phyloP scores from a whole-genome alignment of 83 land plant species.

The Isoetes engelmannii region DNA sequence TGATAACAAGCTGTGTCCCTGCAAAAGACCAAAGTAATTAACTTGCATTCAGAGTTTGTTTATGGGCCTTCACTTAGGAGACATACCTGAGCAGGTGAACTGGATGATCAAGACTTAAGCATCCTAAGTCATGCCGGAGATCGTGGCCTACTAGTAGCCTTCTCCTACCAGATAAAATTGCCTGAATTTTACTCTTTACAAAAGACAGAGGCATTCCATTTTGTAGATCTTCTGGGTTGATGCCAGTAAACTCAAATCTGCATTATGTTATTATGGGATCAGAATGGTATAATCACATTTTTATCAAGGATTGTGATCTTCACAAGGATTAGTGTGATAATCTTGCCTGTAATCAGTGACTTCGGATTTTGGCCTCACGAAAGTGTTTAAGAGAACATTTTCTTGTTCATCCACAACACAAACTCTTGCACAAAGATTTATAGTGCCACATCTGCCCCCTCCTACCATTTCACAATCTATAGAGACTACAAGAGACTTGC shows the following conservation, averaged over 20 bases:
- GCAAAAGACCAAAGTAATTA: not conserved
- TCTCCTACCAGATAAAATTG: conserved; percentile 28
- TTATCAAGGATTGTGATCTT: too few species aligned
- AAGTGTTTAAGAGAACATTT: conserved; percentile 45
- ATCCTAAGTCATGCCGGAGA: conserved; percentile 49
- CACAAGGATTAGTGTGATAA: not conserved
- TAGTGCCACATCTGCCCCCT: conserved; percentile 57
- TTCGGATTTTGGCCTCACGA: conserved; percentile 47
- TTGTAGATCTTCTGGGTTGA: conserved; percentile 44
- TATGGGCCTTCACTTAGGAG: too few species aligned
- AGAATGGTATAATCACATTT: not conserved
- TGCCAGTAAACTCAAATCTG: conserved; percentile 60
- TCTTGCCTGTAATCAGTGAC: conserved; percentile 62
- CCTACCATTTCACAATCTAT: conserved; percentile 83
- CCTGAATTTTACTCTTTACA: conserved; percentile 36
- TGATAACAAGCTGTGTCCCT: conserved; percentile 94
- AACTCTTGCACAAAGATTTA: conserved; percentile 54
- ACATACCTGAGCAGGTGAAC: conserved; percentile 47
- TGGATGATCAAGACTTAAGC: conserved; percentile 54
- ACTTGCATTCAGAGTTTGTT: too few species aligned
- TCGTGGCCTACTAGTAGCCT: conserved; percentile 63
- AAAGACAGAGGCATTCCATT: conserved; percentile 50
- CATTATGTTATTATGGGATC: not conserved
- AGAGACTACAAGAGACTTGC: conserved; percentile 35
- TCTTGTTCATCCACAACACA: conserved; percentile 68